A percentile compares a stretch with the other conserved stretches of the same genome.
phyloP scores from a whole-genome alignment of 2,329 filamentous ascomycete species.

The Clathrospora elynae region DNA sequence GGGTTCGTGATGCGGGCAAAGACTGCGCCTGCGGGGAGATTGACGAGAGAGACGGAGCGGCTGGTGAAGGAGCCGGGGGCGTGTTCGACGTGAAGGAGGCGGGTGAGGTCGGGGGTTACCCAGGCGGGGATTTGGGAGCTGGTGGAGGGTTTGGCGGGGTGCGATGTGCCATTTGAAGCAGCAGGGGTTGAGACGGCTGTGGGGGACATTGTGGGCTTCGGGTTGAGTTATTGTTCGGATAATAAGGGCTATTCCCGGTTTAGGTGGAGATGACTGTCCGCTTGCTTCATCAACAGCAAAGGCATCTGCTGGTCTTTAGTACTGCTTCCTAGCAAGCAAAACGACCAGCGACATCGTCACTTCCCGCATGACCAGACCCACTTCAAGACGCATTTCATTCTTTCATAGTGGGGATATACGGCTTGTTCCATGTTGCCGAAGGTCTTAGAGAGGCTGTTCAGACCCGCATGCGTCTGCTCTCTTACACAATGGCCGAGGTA shows the following conservation, averaged over 20 bases:
- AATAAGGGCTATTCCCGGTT: too few relatives aligned
- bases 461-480: slow-evolving; percentile 3
- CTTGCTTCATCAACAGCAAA: background rate
- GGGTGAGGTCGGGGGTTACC: slow-evolving; percentile 47
- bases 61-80: slow-evolving; percentile 49
- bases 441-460: slow-evolving; percentile 7
- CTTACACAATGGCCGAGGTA: slow-evolving; percentile 10
- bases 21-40: slow-evolving; percentile 57
- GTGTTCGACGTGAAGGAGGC: slow-evolving; percentile 48
- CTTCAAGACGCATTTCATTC: slow-evolving; percentile 8
- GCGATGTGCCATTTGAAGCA: too few relatives aligned
- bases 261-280: too few relatives aligned
- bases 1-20: slow-evolving; percentile 57
- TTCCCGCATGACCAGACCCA: slow-evolving; percentile 13
- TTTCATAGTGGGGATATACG: slow-evolving; percentile 11
- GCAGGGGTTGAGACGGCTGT: slow-evolving; percentile 31
- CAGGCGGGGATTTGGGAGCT: slow-evolving; percentile 38
- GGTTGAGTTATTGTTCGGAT: too few relatives aligned
- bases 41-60: slow-evolving; percentile 55
- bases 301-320: slow-evolving; percentile 17
- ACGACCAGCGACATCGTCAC: slow-evolving; percentile 5
- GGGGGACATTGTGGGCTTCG: slow-evolving; percentile 40
- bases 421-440: slow-evolving; percentile 24
- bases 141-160: too few relatives aligned
- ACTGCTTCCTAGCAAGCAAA: slow-evolving; percentile 5